Base-by-base conservation (phyloP, 495 filamentous ascomycete species). In the Copromyces sp. region DNA sequence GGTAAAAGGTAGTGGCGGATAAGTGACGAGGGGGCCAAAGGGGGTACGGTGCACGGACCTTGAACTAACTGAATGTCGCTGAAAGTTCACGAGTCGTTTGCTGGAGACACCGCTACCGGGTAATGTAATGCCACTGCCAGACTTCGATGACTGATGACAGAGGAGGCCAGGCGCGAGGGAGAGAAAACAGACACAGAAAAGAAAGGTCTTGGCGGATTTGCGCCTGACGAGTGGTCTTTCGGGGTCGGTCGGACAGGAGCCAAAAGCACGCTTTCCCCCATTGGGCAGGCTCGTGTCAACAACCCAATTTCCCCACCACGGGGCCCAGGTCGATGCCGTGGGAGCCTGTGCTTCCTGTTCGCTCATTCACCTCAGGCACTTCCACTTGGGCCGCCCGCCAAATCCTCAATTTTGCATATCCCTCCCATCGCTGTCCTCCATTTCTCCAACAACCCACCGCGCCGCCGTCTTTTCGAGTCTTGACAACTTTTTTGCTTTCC, bases 261-360 rank as follows among this genome's bases (percentile, higher is more conserved):
- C 53, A n/a, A n/a, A 73, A 39, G 17, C 73, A 72, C 79, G 75
- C 79, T 80, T 80, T 68, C 76, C 79, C 75, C 3, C 32, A 74
- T 76, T 65, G 75, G 79, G 75, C 71, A 75, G 76, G 70, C 74
- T 72, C 70, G 71, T 80, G 79, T 80, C 79, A 80, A 80, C 79
- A 80, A 80, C 77, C 78, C 75, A 80, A 78, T 80, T 80, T 79
- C 79, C 78, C 79, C 78, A 79, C 79, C 73, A 73, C 41, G 39
- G 39, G 45, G 29, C 53, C 29, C 29, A 32, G 53, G 0, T 65
- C 53, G 47, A 65, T 40, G 39, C n/a, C n/a, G n/a, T n/a, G n/a
- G n/a, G 39, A 20, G 24, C 47, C 47, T 8, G 7, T 53, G 53
- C 53, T 61, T 40, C 11, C 39, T 40, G 35, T 37, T 53, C 2